Evolutionary conservation across 2,329 filamentous ascomycete species (phyloP).

Genomic region (Neurospora sp.): DNA sequence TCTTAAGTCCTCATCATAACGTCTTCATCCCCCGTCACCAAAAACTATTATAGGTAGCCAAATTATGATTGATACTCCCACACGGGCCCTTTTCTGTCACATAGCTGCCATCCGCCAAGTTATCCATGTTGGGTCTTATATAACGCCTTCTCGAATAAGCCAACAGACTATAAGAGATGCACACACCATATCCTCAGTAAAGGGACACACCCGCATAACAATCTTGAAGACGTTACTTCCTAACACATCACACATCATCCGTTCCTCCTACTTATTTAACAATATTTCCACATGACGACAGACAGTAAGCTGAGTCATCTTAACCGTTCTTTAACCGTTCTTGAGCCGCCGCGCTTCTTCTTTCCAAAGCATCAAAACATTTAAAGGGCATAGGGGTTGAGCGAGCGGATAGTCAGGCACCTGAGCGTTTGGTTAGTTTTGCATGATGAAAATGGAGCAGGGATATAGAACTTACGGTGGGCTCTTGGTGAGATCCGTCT

Average conservation of each 20-base stretch:
- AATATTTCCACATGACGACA: not conserved
- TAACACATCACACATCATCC: not conserved
- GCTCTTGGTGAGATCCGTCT: constrained; percentile 97
- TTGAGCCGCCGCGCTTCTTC: not conserved
- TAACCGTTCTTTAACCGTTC: not conserved
- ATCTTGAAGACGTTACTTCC: not conserved
- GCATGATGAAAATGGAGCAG: not conserved
- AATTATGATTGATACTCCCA: not conserved
- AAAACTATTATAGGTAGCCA: not conserved
- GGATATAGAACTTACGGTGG: constrained; percentile 70
- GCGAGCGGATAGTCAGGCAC: constrained; percentile 72
- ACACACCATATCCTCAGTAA: not conserved
- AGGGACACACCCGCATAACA: not conserved
- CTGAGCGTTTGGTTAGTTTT: constrained; percentile 37
- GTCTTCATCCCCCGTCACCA: not conserved
- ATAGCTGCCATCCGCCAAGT: not conserved
- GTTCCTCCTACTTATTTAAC: not conserved
- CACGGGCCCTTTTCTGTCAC: not conserved
- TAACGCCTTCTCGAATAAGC: not conserved
- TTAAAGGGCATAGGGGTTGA: constrained; percentile 65
- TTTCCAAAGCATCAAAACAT: not conserved
- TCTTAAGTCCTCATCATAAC: not conserved
- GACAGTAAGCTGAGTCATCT: not conserved
- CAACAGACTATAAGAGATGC: not conserved
- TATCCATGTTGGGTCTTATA: not conserved